These are phyloP conservation scores for Penicillium paneum DNA, from an alignment of 2,329 filamentous ascomycete species.

Conservation along the genomic window DNA sequence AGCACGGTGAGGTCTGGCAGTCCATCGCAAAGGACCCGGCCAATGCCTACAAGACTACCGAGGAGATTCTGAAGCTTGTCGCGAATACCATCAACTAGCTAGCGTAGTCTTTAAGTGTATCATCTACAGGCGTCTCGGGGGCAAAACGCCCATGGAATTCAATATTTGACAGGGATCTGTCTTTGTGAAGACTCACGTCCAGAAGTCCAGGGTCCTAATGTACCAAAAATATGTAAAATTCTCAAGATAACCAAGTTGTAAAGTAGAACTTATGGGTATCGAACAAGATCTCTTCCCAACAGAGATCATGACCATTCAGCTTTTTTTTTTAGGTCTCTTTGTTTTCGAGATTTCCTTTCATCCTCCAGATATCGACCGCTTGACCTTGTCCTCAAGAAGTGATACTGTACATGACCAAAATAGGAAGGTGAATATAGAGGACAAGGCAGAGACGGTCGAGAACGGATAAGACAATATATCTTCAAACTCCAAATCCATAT, in stretches of 20 bases:
- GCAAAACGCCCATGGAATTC: conserved; percentile 3
- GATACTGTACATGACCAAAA: conserved; percentile 21
- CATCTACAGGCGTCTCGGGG: conserved; percentile 3
- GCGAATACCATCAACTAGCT: conserved; percentile 46
- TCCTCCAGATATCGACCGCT: background rate
- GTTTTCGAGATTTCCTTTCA: conserved; percentile 4
- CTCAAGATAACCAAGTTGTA: conserved; percentile 6
- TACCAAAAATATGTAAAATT: background rate
- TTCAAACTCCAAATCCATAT: conserved; percentile 27
- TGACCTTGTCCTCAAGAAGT: conserved; percentile 7
- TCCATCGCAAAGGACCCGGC: conserved; percentile 76
- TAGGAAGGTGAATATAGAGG: conserved; percentile 9
- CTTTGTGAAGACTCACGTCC: background rate
- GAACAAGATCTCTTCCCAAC: conserved; percentile 21
- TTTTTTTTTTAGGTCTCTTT: conserved; percentile 10
- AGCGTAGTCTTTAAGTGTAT: conserved; percentile 11
- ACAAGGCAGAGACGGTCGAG: conserved; percentile 14
- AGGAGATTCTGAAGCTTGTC: conserved; percentile 81
- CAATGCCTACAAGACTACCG: conserved; percentile 70
- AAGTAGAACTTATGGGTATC: conserved; percentile 31
- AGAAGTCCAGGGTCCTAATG: background rate
- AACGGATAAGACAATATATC: conserved; percentile 15
- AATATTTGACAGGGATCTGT: background rate
- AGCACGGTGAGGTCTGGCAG: conserved; percentile 92
- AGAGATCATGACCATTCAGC: conserved; percentile 13